These are phyloP conservation scores for Davidsoniella australis DNA, from an alignment of 2,329 filamentous ascomycete genomes.

Conservation along the genomic window DNA sequence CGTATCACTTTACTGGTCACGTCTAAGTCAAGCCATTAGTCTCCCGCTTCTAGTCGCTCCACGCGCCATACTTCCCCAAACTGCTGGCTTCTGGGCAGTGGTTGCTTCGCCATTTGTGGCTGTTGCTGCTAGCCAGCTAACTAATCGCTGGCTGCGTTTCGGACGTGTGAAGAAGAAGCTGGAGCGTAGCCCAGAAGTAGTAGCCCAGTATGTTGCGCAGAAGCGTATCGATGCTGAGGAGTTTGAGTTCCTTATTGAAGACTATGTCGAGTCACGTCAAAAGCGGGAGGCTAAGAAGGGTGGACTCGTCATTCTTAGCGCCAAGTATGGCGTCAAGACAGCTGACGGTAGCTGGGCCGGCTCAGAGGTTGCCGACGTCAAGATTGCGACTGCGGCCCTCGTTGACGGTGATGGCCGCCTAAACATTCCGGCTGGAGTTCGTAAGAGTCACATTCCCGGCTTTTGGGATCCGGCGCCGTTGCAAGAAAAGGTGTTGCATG, in stretches of 20 bases:
- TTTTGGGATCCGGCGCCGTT: conserved; percentile 34
- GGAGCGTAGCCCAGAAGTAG: neutral
- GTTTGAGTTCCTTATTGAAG: conserved; percentile 25
- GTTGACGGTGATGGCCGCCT: conserved; percentile 23
- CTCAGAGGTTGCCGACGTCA: conserved; percentile 32
- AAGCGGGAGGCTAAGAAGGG: conserved; percentile 20
- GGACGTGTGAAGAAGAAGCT: conserved; percentile 14
- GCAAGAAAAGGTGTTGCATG: conserved; percentile 27
- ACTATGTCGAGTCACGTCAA: conserved; percentile 24
- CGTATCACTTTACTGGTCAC: conserved; percentile 30
- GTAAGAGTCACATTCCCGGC: conserved; percentile 28
- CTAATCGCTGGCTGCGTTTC: conserved; percentile 20
- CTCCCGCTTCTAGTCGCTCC: conserved; percentile 15
- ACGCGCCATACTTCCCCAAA: conserved; percentile 16
- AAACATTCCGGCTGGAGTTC: conserved; percentile 24
- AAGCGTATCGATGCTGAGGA: conserved; percentile 29
- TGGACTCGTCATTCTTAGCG: conserved; percentile 31
- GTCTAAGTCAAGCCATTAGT: conserved; percentile 21
- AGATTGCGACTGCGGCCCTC: conserved; percentile 29
- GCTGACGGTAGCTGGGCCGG: conserved; percentile 17
- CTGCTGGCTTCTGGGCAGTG: conserved; percentile 23
- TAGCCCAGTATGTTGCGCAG: conserved; percentile 16
- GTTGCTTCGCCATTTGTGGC: conserved; percentile 23
- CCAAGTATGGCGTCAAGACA: conserved; percentile 28
- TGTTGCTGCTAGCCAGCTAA: conserved; percentile 20